Evolutionary conservation across 2,329 filamentous ascomycete species (phyloP), one percentile per base, ranked within the genome.

Genomic region (Dactylellina haptotyla): DNA sequence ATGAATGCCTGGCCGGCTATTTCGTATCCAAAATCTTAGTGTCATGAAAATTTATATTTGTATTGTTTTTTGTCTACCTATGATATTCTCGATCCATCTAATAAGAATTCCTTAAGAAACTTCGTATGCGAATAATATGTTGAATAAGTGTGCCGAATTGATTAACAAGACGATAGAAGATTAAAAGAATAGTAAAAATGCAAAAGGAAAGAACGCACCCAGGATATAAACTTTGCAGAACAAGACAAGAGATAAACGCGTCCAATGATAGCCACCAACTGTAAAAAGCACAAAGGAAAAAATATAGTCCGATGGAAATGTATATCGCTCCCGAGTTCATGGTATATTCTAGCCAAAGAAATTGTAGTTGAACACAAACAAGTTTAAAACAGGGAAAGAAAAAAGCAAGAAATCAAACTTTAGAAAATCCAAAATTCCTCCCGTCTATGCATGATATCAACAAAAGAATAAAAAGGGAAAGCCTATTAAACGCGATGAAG

Each of bases 341-440:
- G 67, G 59, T 72, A 72, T 72, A 64, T 72, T 72, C 67, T 64
- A 64, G 61, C 58, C 67, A 62, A 67, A 66, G 54, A 67, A 62
- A 63, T 30, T 66, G 25, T 51, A 63, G 20, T 18, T 18, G 53
- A 58, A 51, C 45, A 10, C 3, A 46, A 46, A 51, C 54, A 45
- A n/a, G n/a, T n/a, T n/a, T n/a, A n/a, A n/a, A n/a, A n/a, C n/a
- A n/a, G n/a, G n/a, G n/a, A n/a, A n/a, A n/a, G n/a, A n/a, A 20
- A 46, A 23, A 12, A 46, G n/a, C n/a, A 16, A 54, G 14, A 61
- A 66, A 57, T 37, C 16, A 14, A 53, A 61, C 9, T 30, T 2
- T n/a, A 18, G 20, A 66, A 67, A 54, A 37, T 37, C 63, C 34
- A 74, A 74, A 62, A 74, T 58, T 51, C 69, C 61, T 61, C 69